Evolutionary conservation across 108 stramenopile species (phyloP), one percentile per base, ranked within the genome.

Genomic region (Ochromonas danica): DNA sequence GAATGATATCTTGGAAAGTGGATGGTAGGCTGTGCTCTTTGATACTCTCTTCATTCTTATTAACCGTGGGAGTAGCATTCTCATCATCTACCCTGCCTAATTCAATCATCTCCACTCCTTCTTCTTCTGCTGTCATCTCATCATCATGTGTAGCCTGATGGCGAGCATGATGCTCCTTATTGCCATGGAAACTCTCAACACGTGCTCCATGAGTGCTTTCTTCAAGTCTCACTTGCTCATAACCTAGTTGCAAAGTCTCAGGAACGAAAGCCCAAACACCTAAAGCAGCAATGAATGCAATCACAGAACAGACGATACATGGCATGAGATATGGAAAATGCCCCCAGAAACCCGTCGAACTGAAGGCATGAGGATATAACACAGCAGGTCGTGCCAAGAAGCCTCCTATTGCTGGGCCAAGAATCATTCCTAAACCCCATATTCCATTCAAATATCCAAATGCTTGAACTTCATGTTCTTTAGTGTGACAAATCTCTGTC

Each of bases 391-490:
- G 17, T 28, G 63, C 3, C 3, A 67, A 36, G 33, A 67, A 67
- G 3, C 63, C 63, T 31, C 63, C 63, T 14, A 67, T 67, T 6
- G 31, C 63, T 31, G 63, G 63, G 6, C 63, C 63, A 35, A 67
- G 14, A 31, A 67, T 67, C 63, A 67, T 35, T 10, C 63, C 63
- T 36, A 67, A 67, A 28, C 63, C 63, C 63, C 63, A 67, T 14
- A 67, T 36, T 28, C 63, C 63, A 67, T 67, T 67, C 10, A 67
- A 35, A 36, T 35, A 67, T 35, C 63, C 63, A 33, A 67, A 67
- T 36, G 63, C 63, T 28, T 25, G 17, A 14, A 67, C 63, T 67
- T 67, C 63, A 33, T 67, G 63, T 67, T 67, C 63, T 36, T 67
- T 67, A 25, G 33, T 35, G 17, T 3, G 31, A 36, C 3, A 3